A percentile compares a stretch with the other conserved stretches of the same genome.
These are phyloP conservation scores for Gynandropsis gynandra DNA, from an alignment of 345 rosid genomes.

Conservation along the genomic window DNA sequence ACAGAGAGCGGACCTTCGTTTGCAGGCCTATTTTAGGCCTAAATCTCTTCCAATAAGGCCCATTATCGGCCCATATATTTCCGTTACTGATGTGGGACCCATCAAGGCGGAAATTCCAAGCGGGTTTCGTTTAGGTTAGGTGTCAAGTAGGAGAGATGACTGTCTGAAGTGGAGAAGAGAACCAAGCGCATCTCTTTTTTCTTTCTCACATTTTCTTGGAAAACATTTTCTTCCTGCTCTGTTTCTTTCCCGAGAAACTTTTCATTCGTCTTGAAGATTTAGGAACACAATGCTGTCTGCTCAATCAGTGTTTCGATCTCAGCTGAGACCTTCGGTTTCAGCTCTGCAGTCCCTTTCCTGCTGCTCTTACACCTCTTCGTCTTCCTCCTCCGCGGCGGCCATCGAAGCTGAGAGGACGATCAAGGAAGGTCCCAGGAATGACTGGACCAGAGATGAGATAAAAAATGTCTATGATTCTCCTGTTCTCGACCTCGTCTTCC, in stretches of 20 bases:
- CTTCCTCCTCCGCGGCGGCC: conserved; percentile 57
- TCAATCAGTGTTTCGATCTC: conserved; percentile 29
- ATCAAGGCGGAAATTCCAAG: conserved; percentile 28
- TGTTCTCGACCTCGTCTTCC: conserved; percentile 70
- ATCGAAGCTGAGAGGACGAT: conserved; percentile 54
- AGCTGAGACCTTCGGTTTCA: conserved; percentile 2
- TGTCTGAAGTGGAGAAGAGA: not conserved
- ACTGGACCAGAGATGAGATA: conserved; percentile 54
- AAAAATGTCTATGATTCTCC: conserved; percentile 66
- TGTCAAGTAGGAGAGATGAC: not conserved
- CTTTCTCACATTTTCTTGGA: no score
- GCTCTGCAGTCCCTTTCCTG: conserved; percentile 5
- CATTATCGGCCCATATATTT: not conserved
- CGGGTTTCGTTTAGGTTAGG: conserved; percentile 10
- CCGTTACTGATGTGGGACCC: no score
- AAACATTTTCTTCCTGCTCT: not conserved
- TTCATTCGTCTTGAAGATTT: not conserved
- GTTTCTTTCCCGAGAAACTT: not conserved
- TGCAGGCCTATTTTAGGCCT: no score
- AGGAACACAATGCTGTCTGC: conserved; percentile 26
- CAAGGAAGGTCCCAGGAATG: conserved; percentile 50
- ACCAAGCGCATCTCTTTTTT: conserved; percentile 8
- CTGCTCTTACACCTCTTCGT: conserved; percentile 11
- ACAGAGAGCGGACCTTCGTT: not conserved
- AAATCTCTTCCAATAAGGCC: conserved; percentile 6